Conservation (phyloP, 306 rosid genomes). For the Malus sieversii region DNA sequence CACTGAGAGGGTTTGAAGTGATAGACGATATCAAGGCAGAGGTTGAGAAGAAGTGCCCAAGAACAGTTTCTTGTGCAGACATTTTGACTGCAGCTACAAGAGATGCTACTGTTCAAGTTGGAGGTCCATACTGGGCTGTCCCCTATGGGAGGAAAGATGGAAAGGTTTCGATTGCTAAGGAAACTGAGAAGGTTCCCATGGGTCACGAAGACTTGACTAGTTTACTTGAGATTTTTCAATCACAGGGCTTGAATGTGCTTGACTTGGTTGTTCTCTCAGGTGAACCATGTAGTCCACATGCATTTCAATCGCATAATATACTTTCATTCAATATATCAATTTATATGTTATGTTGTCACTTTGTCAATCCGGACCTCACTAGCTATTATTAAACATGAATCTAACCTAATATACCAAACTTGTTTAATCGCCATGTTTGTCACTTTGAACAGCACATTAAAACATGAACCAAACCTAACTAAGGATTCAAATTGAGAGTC, state of each 20-base stretch:
- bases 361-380: too few relatives aligned
- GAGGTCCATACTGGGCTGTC: constrained; percentile 70
- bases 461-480: not conserved
- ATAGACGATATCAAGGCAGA: constrained; percentile 72
- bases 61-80: constrained; percentile 68
- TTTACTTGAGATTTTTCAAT: constrained; percentile 54
- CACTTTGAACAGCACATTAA: not conserved
- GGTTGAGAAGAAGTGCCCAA: constrained; percentile 59
- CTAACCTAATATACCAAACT: not conserved
- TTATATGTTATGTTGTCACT: not conserved
- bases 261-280: constrained; percentile 81
- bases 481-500: not conserved
- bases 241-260: constrained; percentile 48
- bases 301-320: not conserved
- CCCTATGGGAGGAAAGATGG: constrained; percentile 81
- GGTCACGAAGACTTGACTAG: constrained; percentile 58
- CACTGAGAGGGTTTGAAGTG: constrained; percentile 70
- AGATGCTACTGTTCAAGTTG: constrained; percentile 58
- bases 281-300: not conserved
- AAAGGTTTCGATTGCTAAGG: constrained; percentile 37
- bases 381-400: too few relatives aligned
- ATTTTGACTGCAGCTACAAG: constrained; percentile 57
- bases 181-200: constrained; percentile 54
- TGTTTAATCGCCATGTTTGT: not conserved
- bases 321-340: not conserved